Base-by-base conservation (phyloP, 2,329 filamentous ascomycete genomes). In the Chlorencoelia australis region DNA sequence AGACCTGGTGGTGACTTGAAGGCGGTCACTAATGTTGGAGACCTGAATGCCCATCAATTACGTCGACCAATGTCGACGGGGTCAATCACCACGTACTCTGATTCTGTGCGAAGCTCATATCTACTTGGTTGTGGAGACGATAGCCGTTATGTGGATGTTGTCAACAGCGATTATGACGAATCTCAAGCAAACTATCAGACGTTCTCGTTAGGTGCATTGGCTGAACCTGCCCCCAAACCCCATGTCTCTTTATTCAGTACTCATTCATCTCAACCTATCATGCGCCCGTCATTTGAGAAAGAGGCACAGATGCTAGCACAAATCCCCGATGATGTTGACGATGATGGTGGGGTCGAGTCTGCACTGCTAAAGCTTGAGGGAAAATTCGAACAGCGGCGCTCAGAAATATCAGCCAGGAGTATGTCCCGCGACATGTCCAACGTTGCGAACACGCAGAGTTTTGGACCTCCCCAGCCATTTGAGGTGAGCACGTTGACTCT, bases 301-400 rank as follows among this genome's bases (percentile, higher is more conserved):
- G 87, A 94, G 51, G 85, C 93, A 1, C 79, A 88, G 41, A 84
- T 84, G 49, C 73, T 98, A 36, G 85, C 88, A 2, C 79, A 83
- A 37, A 84, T 96, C 17, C 86, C 89, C 0, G 88, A 95, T 53
- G 85, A 93, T 24, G 56, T 65, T 11, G 72, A 79, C 42, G 79
- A 81, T 30, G 84, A 93, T 53, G 86, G 86, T 5, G 89, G 89
- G 9, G 79, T 96, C 17, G 91, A 96, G 54, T 87, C 88, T n/a
- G 85, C 91, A 0, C 59, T 98, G 33, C 62, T 88, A 49, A 98
- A 96, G 53, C 69, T 98, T 0, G 91, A 98, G 62, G 91, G 91
- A 7, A 89, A 76, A 48, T 91, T 80, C 49, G 71, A 80, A 54
- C 77, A 69, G 48, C 73, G 57, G 25, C 47, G 46, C 11, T 54